Evolutionary conservation across 352 stramenopile species (phyloP).

Genomic region (Phytophthora boehmeriae): DNA sequence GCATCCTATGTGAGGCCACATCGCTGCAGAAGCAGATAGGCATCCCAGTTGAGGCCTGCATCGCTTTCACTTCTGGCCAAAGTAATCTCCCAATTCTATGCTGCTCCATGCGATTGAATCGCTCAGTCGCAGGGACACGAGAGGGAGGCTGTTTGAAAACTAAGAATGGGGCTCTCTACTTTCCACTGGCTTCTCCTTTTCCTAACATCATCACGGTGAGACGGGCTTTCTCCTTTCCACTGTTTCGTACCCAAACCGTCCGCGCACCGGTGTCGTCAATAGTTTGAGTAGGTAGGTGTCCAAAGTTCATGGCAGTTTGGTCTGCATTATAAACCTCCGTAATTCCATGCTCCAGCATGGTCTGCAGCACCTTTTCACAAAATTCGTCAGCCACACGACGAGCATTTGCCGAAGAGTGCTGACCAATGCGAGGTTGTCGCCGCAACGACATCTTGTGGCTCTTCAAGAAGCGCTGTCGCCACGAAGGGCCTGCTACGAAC

Average conservation of each 20-base stretch:
- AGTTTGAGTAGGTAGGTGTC: slow-evolving; percentile 23
- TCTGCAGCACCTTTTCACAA: background rate
- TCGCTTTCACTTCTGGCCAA: slow-evolving; percentile 21
- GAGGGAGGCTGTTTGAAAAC: slow-evolving; percentile 24
- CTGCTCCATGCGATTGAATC: slow-evolving; percentile 5
- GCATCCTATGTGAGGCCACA: too few relatives aligned
- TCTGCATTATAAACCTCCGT: slow-evolving; percentile 9
- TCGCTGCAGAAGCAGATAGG: slow-evolving; percentile 9
- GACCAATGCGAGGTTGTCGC: background rate
- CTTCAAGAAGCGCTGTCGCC: background rate
- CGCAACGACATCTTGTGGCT: background rate
- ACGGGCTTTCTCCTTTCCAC: slow-evolving; percentile 19
- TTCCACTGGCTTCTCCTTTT: slow-evolving; percentile 2
- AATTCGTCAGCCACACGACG: background rate
- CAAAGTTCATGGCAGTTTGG: slow-evolving; percentile 28
- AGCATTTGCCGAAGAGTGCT: background rate
- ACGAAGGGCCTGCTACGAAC: background rate
- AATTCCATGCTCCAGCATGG: background rate
- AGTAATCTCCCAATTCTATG: slow-evolving; percentile 30
- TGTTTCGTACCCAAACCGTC: slow-evolving; percentile 20
- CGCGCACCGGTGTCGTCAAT: slow-evolving; percentile 9
- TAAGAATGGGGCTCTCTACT: slow-evolving; percentile 14
- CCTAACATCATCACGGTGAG: slow-evolving; percentile 20
- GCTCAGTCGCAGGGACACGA: slow-evolving; percentile 2
- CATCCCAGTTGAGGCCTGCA: slow-evolving; percentile 12